Evolutionary conservation across 2,329 filamentous ascomycete genomes (phyloP).

Genomic region (Sclerotinia borealis): DNA sequence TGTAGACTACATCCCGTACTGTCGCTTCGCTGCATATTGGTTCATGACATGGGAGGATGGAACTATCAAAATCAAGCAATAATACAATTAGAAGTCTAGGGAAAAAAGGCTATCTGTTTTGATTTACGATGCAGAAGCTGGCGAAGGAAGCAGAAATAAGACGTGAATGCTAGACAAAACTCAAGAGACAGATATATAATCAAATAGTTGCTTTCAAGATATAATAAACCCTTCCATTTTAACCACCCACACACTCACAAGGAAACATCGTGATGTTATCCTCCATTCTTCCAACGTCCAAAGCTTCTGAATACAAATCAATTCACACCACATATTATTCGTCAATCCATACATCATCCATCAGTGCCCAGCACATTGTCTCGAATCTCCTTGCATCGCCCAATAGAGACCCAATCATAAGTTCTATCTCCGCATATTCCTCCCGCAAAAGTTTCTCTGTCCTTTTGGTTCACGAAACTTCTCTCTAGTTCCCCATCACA

Average conservation of each 20-base stretch:
- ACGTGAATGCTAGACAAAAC: neutral
- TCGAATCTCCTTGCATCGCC: neutral
- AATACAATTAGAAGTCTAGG: neutral
- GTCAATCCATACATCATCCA: neutral
- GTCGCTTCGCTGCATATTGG: neutral
- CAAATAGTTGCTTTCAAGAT: neutral
- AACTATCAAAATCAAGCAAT: neutral
- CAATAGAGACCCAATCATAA: neutral
- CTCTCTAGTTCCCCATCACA: neutral
- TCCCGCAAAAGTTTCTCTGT: no score
- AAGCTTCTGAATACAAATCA: neutral
- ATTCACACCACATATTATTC: neutral
- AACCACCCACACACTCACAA: neutral
- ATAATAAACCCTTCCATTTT: neutral
- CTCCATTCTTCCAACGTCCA: neutral
- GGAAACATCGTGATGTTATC: neutral
- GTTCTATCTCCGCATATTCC: neutral
- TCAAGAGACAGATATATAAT: neutral
- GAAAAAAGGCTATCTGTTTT: neutral
- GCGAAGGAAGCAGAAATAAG: neutral
- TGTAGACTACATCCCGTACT: neutral
- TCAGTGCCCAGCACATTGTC: slow-evolving; percentile 1
- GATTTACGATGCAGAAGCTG: neutral
- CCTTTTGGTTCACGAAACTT: neutral
- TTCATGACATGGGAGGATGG: neutral